Percentiles rank a stretch among this genome's conserved stretches.
These are phyloP conservation scores for Chlorophyllum brunneum DNA, from an alignment of 768 basidiomycete genomes.

Conservation along the genomic window DNA sequence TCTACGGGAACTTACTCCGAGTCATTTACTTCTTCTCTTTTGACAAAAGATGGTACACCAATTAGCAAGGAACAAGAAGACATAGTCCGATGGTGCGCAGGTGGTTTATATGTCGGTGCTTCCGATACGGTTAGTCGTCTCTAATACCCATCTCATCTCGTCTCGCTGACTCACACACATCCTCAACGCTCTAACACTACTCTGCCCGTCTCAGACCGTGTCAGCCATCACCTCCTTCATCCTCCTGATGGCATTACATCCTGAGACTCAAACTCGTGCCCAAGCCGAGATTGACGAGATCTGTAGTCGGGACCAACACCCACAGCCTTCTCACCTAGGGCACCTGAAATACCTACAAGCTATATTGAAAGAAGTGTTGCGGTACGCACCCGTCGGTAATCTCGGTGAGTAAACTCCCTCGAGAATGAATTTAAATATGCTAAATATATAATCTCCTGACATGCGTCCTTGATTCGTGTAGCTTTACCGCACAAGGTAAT, in stretches of 20 bases:
- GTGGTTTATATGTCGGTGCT: slow-evolving; percentile 45
- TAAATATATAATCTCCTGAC: not conserved
- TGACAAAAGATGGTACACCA: slow-evolving; percentile 23
- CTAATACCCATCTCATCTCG: not conserved
- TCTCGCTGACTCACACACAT: not conserved
- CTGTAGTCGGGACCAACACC: slow-evolving; percentile 27
- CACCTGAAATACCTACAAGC: slow-evolving; percentile 30
- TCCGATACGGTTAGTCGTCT: slow-evolving; percentile 34
- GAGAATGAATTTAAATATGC: not conserved
- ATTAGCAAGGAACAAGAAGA: slow-evolving; percentile 34
- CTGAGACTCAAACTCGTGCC: slow-evolving; percentile 33
- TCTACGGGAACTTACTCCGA: slow-evolving; percentile 26
- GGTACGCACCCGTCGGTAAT: slow-evolving; percentile 38
- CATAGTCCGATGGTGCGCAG: slow-evolving; percentile 47
- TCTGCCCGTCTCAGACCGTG: slow-evolving; percentile 32
- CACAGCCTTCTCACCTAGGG: slow-evolving; percentile 27
- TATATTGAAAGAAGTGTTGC: slow-evolving; percentile 35
- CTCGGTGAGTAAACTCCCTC: slow-evolving; percentile 25
- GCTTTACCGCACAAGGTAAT: slow-evolving; percentile 39
- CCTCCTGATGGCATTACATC: slow-evolving; percentile 45
- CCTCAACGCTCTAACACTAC: not conserved
- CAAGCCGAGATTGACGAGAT: slow-evolving; percentile 39
- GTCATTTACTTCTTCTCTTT: slow-evolving; percentile 42
- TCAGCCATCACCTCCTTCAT: slow-evolving; percentile 44
- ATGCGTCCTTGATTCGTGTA: slow-evolving; percentile 12